phyloP scores from a whole-genome alignment of 352 stramenopile genomes.

The Pythium rhizo-oryzae region DNA sequence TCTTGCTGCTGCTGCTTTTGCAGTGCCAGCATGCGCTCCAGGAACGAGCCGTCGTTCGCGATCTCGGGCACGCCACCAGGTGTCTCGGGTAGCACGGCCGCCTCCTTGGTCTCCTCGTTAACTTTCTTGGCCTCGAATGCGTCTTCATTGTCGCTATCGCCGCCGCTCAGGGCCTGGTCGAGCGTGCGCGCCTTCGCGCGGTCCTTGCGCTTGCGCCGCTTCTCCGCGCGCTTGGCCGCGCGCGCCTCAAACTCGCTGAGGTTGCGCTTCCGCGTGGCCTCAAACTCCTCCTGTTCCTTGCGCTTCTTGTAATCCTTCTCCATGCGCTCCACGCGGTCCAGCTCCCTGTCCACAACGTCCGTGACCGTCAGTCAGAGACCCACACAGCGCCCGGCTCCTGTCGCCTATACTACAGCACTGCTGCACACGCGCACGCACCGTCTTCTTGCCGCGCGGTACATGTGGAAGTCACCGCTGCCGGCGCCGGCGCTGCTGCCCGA shows the following conservation, averaged over 20 bases:
- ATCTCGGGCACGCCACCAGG: slow-evolving; percentile 77
- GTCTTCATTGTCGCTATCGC: neutral
- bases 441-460: slow-evolving; percentile 94
- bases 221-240: slow-evolving; percentile 72
- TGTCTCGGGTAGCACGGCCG: slow-evolving; percentile 43
- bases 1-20: slow-evolving; percentile 50
- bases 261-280: slow-evolving; percentile 64
- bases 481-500: slow-evolving; percentile 94
- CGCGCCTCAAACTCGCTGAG: slow-evolving; percentile 72
- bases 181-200: slow-evolving; percentile 46
- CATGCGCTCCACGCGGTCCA: slow-evolving; percentile 91
- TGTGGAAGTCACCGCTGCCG: slow-evolving; percentile 96
- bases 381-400: neutral
- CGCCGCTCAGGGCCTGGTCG: slow-evolving; percentile 26
- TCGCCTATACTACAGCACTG: too few relatives aligned
- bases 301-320: slow-evolving; percentile 80
- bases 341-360: slow-evolving; percentile 57
- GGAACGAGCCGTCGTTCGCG: slow-evolving; percentile 79
- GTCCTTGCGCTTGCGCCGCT: slow-evolving; percentile 75
- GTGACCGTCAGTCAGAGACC: neutral
- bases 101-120: slow-evolving; percentile 20
- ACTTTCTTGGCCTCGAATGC: neutral
- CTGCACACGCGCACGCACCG: slow-evolving; percentile 31
- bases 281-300: slow-evolving; percentile 66
- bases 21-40: slow-evolving; percentile 69